phyloP scores from a whole-genome alignment of 2,329 filamentous ascomycete species.

The Fusarium piperis region DNA sequence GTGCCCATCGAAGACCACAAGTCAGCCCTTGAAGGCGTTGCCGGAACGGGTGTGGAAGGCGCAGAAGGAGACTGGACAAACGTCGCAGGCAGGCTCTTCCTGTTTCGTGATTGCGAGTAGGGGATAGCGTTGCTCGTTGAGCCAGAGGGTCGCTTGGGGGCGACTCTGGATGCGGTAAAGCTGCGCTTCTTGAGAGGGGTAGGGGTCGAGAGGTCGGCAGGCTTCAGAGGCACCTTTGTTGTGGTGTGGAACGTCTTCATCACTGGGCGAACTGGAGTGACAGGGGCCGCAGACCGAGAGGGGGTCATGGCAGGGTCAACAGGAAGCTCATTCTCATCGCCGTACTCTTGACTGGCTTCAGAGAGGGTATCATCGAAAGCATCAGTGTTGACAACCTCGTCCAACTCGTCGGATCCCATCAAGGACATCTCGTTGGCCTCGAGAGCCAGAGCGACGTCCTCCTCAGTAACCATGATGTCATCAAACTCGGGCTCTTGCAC shows the following conservation, averaged over 20 bases:
- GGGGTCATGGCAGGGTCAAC: constrained; percentile 59
- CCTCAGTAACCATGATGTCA: constrained; percentile 59
- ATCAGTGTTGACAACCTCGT: constrained; percentile 47
- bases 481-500: constrained; percentile 51
- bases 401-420: constrained; percentile 55
- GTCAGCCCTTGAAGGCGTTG: constrained; percentile 59
- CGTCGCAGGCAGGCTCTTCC: constrained; percentile 39
- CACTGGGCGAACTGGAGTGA: constrained; percentile 66
- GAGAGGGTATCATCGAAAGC: constrained; percentile 62
- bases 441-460: constrained; percentile 66
- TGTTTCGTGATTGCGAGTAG: constrained; percentile 61
- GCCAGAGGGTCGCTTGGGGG: constrained; percentile 54
- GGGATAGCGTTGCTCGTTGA: constrained; percentile 62
- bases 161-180: constrained; percentile 60
- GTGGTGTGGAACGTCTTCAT: constrained; percentile 72
- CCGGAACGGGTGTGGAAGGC: constrained; percentile 46
- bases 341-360: constrained; percentile 72
- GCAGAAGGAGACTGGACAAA: constrained; percentile 36
- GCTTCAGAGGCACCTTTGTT: constrained; percentile 79
- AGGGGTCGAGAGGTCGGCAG: constrained; percentile 67
- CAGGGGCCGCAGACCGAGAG: constrained; percentile 48
- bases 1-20: constrained; percentile 65
- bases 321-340: constrained; percentile 71
- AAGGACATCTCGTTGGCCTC: constrained; percentile 71
- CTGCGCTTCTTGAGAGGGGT: constrained; percentile 60